Base-by-base conservation (phyloP, 805 yeast species). In the Babjeviella inositovora region DNA sequence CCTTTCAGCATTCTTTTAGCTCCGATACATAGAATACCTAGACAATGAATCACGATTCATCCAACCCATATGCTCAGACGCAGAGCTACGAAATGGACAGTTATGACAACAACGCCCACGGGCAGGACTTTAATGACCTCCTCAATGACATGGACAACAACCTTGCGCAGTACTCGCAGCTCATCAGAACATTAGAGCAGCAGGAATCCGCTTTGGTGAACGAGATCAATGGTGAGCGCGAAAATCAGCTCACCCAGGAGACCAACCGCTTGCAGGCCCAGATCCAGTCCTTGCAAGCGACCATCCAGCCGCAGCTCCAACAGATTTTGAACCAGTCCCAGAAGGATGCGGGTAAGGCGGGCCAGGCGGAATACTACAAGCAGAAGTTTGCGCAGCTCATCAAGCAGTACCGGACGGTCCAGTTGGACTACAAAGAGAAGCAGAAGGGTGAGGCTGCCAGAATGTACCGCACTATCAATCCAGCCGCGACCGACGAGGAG, bases 321-420 rank as follows among this genome's bases (percentile, higher is more conserved):
- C 54, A 62, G 30, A 72, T 80, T 25, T 93, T 81, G 50, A 63
- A 71, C 31, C 59, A 61, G 24, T 75, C 80, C 18, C 65, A 65
- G 22, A 62, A 59, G 24, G 94, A 84, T 53, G 54, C 68, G 21
- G 79, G 90, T 39, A 82, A 81, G 50, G 70, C 70, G 41, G 80
- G 79, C 30, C 97, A 90, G 57, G 92, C 93, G 20, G 93, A 85
- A 46, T 76, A 76, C 41, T 64, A 76, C 26, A 77, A 92, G 58
- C 72, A 70, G 41, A 71, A 76, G 43, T 90, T 90, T 46, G 68
- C 85, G 62, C 69, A 71, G 32, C 64, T 76, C 28, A 87, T 90
- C 43, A 90, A 82, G 49, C 82, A 71, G 43, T 82, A 80, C 55
- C 70, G 92, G 49, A 63, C 71, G 39, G 68, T 80, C 33, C 97